Evolutionary conservation across 345 rosid species (phyloP).

Genomic region (Linum trigynum): DNA sequence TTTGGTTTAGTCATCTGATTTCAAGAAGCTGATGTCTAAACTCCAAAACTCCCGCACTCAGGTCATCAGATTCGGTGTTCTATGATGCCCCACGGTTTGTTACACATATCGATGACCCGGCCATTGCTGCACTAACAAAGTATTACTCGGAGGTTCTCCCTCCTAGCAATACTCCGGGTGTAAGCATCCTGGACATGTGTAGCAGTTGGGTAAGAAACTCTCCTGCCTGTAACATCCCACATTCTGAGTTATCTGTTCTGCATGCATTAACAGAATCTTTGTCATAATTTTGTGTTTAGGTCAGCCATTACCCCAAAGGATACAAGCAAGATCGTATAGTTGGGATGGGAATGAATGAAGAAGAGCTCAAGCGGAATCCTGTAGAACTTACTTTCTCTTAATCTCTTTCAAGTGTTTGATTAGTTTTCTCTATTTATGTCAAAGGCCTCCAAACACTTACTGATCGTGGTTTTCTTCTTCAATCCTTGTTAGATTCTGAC

Average conservation of each 20-base stretch:
- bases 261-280: not conserved
- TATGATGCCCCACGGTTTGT: conserved; percentile 82
- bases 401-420: not conserved
- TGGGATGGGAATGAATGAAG: conserved; percentile 84
- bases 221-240: not conserved
- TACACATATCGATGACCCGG: conserved; percentile 85
- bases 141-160: conserved; percentile 74
- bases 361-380: conserved; percentile 67
- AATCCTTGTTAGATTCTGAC: conserved; percentile 3
- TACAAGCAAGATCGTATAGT: conserved; percentile 70
- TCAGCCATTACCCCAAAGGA: conserved; percentile 86
- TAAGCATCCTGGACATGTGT: conserved; percentile 81
- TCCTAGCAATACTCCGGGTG: conserved; percentile 64
- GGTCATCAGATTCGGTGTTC: conserved; percentile 66
- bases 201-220: conserved; percentile 75
- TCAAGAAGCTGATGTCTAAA: too few relatives aligned
- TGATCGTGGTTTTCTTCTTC: not conserved
- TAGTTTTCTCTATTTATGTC: not conserved
- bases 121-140: conserved; percentile 76
- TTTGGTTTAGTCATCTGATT: too few relatives aligned
- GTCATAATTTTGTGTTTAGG: conserved; percentile 31
- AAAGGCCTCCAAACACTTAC: not conserved
- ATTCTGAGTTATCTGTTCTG: not conserved
- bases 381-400: conserved; percentile 24
- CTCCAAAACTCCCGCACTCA: conserved; percentile 11